Conservation (phyloP, 129 eudicot genomes). For the Artemisia annua region DNA sequence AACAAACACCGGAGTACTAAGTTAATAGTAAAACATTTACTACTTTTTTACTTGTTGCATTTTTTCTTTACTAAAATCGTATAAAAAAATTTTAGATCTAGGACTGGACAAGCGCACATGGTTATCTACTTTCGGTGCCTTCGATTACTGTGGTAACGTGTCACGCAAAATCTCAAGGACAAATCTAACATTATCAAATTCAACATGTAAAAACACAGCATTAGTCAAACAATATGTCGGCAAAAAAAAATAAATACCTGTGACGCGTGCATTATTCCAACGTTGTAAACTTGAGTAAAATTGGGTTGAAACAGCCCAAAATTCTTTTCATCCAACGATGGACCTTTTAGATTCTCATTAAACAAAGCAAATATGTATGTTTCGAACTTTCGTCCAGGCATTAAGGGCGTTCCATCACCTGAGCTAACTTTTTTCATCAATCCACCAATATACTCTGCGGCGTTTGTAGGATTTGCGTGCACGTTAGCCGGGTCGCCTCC, state of each 20-base stretch:
- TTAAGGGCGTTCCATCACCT: slow-evolving; percentile 82
- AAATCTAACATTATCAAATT: not conserved
- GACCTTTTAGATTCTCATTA: slow-evolving; percentile 81
- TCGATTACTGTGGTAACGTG: not conserved
- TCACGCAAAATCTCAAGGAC: slow-evolving; percentile 13
- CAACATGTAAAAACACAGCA: slow-evolving; percentile 9
- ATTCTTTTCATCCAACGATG: slow-evolving; percentile 73
- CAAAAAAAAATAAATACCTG: slow-evolving; percentile 35
- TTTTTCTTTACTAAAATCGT: not conserved
- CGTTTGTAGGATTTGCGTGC: slow-evolving; percentile 53
- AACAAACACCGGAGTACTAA: no score
- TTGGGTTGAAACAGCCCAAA: slow-evolving; percentile 90
- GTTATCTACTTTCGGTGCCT: slow-evolving; percentile 32
- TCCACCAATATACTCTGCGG: slow-evolving; percentile 69
- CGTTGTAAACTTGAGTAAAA: slow-evolving; percentile 68
- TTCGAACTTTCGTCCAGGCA: slow-evolving; percentile 81
- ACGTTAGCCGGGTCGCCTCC: slow-evolving; percentile 56
- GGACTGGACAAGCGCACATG: slow-evolving; percentile 26
- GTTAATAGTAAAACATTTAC: not conserved
- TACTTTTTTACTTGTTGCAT: not conserved
- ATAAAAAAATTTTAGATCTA: no score
- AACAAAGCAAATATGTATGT: slow-evolving; percentile 77
- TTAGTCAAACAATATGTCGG: slow-evolving; percentile 23
- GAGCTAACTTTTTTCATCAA: slow-evolving; percentile 49
- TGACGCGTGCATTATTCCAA: slow-evolving; percentile 58